These are phyloP conservation scores for Lipomyces kockii DNA, from an alignment of 805 yeast genomes.

Conservation along the genomic window DNA sequence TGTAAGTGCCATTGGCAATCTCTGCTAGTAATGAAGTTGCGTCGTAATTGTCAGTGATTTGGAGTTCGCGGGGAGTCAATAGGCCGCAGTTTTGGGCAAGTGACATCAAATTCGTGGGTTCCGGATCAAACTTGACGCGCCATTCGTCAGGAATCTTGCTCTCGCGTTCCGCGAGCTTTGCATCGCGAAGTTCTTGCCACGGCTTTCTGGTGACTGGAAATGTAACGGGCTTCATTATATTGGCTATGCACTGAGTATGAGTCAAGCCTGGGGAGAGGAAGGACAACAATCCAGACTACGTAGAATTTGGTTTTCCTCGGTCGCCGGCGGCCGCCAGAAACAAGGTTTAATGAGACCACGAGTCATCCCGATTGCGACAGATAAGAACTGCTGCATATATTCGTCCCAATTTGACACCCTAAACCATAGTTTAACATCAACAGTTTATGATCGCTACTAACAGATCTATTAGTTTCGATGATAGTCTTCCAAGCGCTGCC, in stretches of 20 bases:
- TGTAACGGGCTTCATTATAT: constrained; percentile 28
- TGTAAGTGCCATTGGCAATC: constrained; percentile 45
- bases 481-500: too few species aligned
- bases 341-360: too few species aligned
- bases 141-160: constrained; percentile 54
- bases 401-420: too few species aligned
- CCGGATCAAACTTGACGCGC: constrained; percentile 40
- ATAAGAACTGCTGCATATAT: too few species aligned
- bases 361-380: too few species aligned
- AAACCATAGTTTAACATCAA: too few species aligned
- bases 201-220: constrained; percentile 30
- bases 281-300: neutral
- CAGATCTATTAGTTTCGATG: too few species aligned
- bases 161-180: constrained; percentile 52
- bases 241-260: neutral
- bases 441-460: too few species aligned
- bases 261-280: neutral
- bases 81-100: constrained; percentile 36
- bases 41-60: constrained; percentile 39
- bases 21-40: constrained; percentile 35
- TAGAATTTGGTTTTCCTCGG: too few species aligned
- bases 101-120: constrained; percentile 17
- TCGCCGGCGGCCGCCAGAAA: too few species aligned
- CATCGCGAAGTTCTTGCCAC: constrained; percentile 51
- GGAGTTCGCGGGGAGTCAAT: constrained; percentile 38